Conservation (phyloP, 2,329 filamentous ascomycete species). For the Mycosphaerella arachidis region DNA sequence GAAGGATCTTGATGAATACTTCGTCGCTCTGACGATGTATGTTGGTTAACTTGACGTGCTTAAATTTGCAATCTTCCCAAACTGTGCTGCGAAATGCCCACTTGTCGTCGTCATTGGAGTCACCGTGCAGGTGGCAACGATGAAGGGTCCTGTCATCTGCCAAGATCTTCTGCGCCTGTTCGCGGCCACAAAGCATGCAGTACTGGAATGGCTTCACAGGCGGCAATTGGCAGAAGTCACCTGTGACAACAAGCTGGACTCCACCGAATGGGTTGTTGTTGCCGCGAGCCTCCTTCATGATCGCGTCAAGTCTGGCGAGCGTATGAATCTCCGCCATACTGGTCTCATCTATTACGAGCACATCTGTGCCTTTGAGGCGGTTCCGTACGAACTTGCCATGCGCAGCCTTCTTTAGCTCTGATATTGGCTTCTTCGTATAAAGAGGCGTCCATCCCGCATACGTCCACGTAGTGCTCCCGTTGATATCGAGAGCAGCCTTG, state of each 20-base stretch:
- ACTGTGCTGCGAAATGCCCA: constrained; percentile 54
- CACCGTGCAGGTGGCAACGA: constrained; percentile 27
- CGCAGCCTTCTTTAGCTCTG: constrained; percentile 21
- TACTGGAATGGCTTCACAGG: constrained; percentile 54
- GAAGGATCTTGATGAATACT: constrained; percentile 48
- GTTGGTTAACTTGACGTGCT: constrained; percentile 48
- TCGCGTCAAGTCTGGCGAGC: constrained; percentile 48
- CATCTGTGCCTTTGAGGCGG: constrained; percentile 39
- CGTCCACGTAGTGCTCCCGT: constrained; percentile 52
- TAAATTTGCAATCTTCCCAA: constrained; percentile 54
- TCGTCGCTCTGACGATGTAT: constrained; percentile 56
- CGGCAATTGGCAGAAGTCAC: constrained; percentile 59
- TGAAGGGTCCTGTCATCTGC: constrained; percentile 3
- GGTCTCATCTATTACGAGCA: constrained; percentile 48
- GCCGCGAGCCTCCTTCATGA: constrained; percentile 33
- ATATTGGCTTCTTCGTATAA: constrained; percentile 39
- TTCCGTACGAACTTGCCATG: constrained; percentile 35
- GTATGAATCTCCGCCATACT: constrained; percentile 27
- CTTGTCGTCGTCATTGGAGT: not conserved
- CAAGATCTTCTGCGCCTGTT: not conserved
- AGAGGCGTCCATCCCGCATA: constrained; percentile 54
- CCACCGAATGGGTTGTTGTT: constrained; percentile 39
- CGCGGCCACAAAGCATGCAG: constrained; percentile 47
- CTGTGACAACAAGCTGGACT: constrained; percentile 42
- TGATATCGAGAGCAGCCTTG: constrained; percentile 53